Percentiles rank a stretch among this genome's conserved stretches.
These are phyloP conservation scores for Paspalum notatum DNA, from an alignment of 176 grass and related monocot species.

Conservation along the genomic window DNA sequence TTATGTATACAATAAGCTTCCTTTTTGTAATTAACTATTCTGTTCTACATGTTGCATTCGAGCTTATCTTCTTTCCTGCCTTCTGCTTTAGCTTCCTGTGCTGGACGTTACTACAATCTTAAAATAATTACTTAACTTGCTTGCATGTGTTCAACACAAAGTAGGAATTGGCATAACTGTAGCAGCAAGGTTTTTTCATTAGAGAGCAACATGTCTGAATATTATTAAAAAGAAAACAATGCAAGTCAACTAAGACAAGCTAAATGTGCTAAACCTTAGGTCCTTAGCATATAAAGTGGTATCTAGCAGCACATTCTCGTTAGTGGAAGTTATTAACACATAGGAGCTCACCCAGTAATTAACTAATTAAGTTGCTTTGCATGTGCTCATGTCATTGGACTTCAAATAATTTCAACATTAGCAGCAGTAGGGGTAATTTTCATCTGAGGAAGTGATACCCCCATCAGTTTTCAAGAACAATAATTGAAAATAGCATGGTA, in stretches of 20 bases:
- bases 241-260: not conserved
- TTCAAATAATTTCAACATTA: not conserved
- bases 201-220: not conserved
- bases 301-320: not conserved
- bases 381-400: not conserved
- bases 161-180: not conserved
- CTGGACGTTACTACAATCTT: not conserved
- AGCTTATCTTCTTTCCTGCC: not conserved
- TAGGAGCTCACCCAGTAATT: too few relatives aligned
- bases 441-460: not conserved
- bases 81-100: not conserved
- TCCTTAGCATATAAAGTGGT: not conserved
- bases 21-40: conserved; percentile 3
- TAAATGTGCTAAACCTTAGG: not conserved
- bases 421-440: not conserved
- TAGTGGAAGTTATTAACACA: not conserved
- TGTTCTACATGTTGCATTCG: not conserved
- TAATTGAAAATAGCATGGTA: conserved; percentile 1
- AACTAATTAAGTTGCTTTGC: not conserved
- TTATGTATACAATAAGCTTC: not conserved
- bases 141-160: not conserved
- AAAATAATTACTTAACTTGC: not conserved
- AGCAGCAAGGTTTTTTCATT: not conserved
- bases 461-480: not conserved
- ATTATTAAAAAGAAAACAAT: conserved; percentile 1